Percentiles rank a stretch among this genome's conserved stretches.
phyloP scores from a whole-genome alignment of 345 rosid species.

The Populus simonii region DNA sequence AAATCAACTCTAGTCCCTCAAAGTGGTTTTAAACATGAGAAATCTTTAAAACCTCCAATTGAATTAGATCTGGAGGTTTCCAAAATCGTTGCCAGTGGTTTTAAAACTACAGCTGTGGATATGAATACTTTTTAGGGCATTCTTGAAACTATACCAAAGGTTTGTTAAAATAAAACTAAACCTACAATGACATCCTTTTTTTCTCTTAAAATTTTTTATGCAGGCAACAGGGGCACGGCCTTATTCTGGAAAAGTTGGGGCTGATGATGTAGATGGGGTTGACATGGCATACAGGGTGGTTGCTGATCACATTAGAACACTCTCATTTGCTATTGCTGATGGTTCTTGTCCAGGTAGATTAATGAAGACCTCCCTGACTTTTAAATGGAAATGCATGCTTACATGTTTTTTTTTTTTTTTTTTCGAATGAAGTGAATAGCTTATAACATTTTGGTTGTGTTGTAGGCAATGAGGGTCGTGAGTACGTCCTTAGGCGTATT shows the following conservation, averaged over 20 bases:
- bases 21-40: too few relatives aligned
- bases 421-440: not conserved
- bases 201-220: not conserved
- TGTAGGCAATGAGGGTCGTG: constrained; percentile 95
- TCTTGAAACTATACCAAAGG: too few relatives aligned
- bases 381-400: not conserved
- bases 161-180: not conserved
- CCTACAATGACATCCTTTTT: not conserved
- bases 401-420: not conserved
- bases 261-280: constrained; percentile 68
- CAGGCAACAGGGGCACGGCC: constrained; percentile 87
- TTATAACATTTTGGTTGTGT: constrained; percentile 6
- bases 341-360: constrained; percentile 92
- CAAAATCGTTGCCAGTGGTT: too few relatives aligned
- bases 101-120: too few relatives aligned
- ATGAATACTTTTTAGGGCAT: too few relatives aligned
- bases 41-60: too few relatives aligned
- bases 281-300: constrained; percentile 99
- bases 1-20: too few relatives aligned
- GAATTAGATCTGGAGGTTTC: too few relatives aligned
- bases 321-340: constrained; percentile 96
- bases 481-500: constrained; percentile 90
- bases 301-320: constrained; percentile 92
- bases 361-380: not conserved
- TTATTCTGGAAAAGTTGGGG: constrained; percentile 89